These are phyloP conservation scores for Trifolium subterraneum DNA, from an alignment of 306 rosid genomes.

Conservation along the genomic window DNA sequence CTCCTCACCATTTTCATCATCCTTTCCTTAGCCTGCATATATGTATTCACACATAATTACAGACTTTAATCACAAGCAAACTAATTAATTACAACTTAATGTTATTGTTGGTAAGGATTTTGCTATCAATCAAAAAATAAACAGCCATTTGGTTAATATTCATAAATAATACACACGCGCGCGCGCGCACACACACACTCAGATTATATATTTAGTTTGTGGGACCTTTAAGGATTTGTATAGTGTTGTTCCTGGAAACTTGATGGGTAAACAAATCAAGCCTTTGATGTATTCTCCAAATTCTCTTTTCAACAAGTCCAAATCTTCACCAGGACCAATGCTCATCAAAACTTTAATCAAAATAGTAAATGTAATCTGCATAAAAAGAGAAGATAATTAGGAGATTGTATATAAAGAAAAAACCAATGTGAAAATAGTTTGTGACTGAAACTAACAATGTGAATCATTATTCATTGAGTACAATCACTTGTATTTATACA, in stretches of 20 bases:
- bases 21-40: slow-evolving; percentile 75
- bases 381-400: not conserved
- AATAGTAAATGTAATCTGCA: slow-evolving; percentile 76
- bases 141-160: not conserved
- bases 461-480: too few relatives aligned
- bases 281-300: slow-evolving; percentile 86
- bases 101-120: not conserved
- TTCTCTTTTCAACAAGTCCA: slow-evolving; percentile 68
- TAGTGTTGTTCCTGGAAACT: slow-evolving; percentile 81
- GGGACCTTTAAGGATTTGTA: slow-evolving; percentile 88
- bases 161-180: not conserved
- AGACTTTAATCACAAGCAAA: not conserved
- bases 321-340: slow-evolving; percentile 75
- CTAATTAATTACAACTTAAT: not conserved
- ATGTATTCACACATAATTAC: not conserved
- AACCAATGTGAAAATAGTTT: not conserved
- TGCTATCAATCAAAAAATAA: not conserved
- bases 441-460: too few relatives aligned
- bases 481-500: too few relatives aligned
- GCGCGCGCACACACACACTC: too few relatives aligned
- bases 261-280: slow-evolving; percentile 82
- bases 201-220: not conserved
- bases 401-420: not conserved
- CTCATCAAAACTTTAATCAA: slow-evolving; percentile 78
- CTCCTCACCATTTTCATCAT: slow-evolving; percentile 68